Base-by-base conservation (phyloP, 352 stramenopile species). In the Pythium diclinum region DNA sequence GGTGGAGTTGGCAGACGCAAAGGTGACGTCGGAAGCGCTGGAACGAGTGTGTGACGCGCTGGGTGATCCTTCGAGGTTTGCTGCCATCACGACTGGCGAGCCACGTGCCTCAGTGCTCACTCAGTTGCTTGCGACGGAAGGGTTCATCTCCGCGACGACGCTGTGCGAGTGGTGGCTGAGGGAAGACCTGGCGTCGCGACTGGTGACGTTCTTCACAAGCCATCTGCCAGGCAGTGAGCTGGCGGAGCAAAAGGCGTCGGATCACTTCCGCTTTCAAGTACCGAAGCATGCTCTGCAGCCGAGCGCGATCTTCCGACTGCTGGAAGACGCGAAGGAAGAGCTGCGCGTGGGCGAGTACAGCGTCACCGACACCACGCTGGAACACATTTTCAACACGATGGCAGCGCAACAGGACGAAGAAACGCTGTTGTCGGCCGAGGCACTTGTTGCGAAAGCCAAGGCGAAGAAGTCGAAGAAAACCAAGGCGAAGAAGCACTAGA, bases 331-430 rank as follows among this genome's bases (percentile, higher is more conserved):
- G 16, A 92, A 86, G 48, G n/a, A 64, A 0, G 42, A 59, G 0
- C 64, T 94, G 10, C 58, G 69, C 28, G 85, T 97, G 55, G 74
- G 80, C 51, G 83, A 95, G 71, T 97, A 97, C 68, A 88, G 77
- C 48, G 76, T 97, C 59, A 91, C 79, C 38, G 83, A 97, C 68
- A 93, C 85, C 16, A 90, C 88, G 17, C 73, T 97, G 21, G 91
- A 97, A 72, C 79, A 93, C 52, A 93, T 97, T 71, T 97, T 97
- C 77, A 96, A 96, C 72, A 76, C 77, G 49, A 92, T 96, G 69
- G 91, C 90, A 0, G 74, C 75, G 1, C 74, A 92, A 54, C 87
- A 95, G 60, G 79, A 90, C 21, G 69, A 81, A 49, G 74, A 81
- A 28, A 28, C 25, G 25, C 25, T 28, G 25, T 28, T 28, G 25